Conservation (phyloP, 2,329 filamentous ascomycete species). For the Ambrosiella xylebori region DNA sequence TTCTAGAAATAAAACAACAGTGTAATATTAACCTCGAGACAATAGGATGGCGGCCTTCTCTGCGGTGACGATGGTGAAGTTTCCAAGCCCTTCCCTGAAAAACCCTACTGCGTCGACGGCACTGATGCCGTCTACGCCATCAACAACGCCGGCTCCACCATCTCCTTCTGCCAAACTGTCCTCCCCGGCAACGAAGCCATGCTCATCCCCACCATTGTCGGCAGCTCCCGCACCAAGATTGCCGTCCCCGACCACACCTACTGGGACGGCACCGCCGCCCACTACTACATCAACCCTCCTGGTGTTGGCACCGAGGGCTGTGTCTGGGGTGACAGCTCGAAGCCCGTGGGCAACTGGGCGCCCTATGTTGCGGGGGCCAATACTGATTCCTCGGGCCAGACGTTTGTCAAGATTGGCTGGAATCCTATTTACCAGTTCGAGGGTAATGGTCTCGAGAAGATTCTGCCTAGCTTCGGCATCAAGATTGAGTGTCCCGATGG, state of each 20-base stretch:
- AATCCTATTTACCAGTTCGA: conserved; percentile 62
- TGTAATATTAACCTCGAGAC: no score
- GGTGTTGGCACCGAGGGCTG: conserved; percentile 48
- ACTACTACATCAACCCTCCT: conserved; percentile 69
- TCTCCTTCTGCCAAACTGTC: conserved; percentile 66
- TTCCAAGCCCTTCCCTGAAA: conserved; percentile 49
- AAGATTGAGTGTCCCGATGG: conserved; percentile 50
- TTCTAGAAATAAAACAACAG: conserved; percentile 4
- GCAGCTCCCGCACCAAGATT: conserved; percentile 29
- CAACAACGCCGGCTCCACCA: conserved; percentile 44
- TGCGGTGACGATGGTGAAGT: conserved; percentile 51
- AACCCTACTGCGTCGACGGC: conserved; percentile 54
- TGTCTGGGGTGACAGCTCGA: conserved; percentile 48
- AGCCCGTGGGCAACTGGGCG: conserved; percentile 57
- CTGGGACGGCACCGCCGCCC: conserved; percentile 56
- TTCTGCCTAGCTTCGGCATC: conserved; percentile 47
- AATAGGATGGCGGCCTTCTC: conserved; percentile 54
- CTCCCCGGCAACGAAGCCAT: conserved; percentile 66
- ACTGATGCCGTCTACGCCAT: conserved; percentile 46
- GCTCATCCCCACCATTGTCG: conserved; percentile 60
- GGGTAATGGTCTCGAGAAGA: conserved; percentile 33
- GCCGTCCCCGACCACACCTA: conserved; percentile 55
- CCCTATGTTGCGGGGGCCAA: conserved; percentile 65
- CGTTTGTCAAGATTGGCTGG: conserved; percentile 59
- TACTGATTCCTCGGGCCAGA: conserved; percentile 43